phyloP scores from a whole-genome alignment of 805 yeast species.

The Kazachstania martiniae region DNA sequence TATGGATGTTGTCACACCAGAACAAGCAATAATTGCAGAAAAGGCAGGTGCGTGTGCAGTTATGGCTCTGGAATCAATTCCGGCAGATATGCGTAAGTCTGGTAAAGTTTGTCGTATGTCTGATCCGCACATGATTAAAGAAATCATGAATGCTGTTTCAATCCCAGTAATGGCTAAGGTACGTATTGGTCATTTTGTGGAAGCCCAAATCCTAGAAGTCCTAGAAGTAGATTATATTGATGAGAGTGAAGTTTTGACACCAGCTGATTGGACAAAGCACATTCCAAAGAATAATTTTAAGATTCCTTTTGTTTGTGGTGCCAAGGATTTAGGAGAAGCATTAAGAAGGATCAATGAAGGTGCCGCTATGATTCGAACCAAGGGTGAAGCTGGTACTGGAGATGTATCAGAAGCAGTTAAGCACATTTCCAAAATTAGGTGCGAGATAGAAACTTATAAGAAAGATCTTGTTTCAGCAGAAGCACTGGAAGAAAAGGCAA shows the following conservation, averaged over 20 bases:
- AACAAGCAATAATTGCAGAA: constrained; percentile 74
- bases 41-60: constrained; percentile 83
- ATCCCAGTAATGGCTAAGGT: constrained; percentile 81
- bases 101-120: constrained; percentile 83
- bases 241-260: constrained; percentile 76
- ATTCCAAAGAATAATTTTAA: constrained; percentile 48
- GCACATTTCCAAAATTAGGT: constrained; percentile 53
- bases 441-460: constrained; percentile 34
- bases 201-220: constrained; percentile 66
- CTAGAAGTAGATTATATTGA: constrained; percentile 71
- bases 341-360: constrained; percentile 70
- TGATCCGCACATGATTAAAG: constrained; percentile 69
- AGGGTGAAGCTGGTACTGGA: constrained; percentile 87
- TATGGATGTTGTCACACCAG: constrained; percentile 67
- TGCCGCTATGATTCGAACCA: constrained; percentile 79
- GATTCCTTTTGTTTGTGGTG: constrained; percentile 79
- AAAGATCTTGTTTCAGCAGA: constrained; percentile 34
- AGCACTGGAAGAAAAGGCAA: constrained; percentile 42
- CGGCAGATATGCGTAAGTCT: constrained; percentile 73
- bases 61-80: constrained; percentile 78
- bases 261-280: constrained; percentile 63
- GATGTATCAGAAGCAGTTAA: constrained; percentile 74
- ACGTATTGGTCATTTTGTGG: constrained; percentile 74
- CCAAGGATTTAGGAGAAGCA: constrained; percentile 73
- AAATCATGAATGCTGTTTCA: constrained; percentile 53